These are phyloP conservation scores for Fusarium scirpi DNA, from an alignment of 2,329 filamentous ascomycete genomes.

Conservation along the genomic window DNA sequence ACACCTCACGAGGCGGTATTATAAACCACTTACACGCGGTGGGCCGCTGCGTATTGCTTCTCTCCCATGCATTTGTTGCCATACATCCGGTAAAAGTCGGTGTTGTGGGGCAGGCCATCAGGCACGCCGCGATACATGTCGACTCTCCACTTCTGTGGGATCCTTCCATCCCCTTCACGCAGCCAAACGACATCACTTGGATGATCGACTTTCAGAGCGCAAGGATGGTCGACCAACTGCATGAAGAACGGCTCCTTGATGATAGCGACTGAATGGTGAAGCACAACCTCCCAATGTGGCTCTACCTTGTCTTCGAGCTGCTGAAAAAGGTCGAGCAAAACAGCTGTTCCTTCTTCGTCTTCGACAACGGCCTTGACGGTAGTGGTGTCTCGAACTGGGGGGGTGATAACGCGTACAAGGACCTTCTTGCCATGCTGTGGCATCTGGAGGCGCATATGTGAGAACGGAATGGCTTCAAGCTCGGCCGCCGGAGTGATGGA, in stretches of 20 bases:
- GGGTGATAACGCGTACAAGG: conserved; percentile 37
- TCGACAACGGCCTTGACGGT: conserved; percentile 50
- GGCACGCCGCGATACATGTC: background rate
- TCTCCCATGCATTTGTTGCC: conserved; percentile 52
- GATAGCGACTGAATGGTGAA: conserved; percentile 48
- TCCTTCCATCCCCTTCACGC: conserved; percentile 48
- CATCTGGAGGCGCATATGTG: conserved; percentile 16
- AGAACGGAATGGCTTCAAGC: background rate
- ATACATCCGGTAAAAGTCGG: conserved; percentile 2
- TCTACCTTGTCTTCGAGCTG: conserved; percentile 54
- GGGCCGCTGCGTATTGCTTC: conserved; percentile 47
- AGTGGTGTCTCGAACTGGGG: conserved; percentile 18
- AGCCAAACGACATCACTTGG: conserved; percentile 61
- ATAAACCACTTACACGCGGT: conserved; percentile 46
- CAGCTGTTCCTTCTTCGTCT: conserved; percentile 52
- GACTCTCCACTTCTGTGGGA: conserved; percentile 55
- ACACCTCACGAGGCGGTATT: accelerated
- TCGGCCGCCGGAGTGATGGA: background rate
- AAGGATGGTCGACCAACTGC: conserved; percentile 51
- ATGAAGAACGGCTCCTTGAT: conserved; percentile 68
- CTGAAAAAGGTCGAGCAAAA: conserved; percentile 57
- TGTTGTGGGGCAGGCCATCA: background rate
- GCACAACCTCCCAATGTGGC: conserved; percentile 51
- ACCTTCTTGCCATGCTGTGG: conserved; percentile 34
- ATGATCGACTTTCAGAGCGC: conserved; percentile 64